Conservation (phyloP, 2,329 filamentous ascomycete genomes). For the Fusarium annulatum region DNA sequence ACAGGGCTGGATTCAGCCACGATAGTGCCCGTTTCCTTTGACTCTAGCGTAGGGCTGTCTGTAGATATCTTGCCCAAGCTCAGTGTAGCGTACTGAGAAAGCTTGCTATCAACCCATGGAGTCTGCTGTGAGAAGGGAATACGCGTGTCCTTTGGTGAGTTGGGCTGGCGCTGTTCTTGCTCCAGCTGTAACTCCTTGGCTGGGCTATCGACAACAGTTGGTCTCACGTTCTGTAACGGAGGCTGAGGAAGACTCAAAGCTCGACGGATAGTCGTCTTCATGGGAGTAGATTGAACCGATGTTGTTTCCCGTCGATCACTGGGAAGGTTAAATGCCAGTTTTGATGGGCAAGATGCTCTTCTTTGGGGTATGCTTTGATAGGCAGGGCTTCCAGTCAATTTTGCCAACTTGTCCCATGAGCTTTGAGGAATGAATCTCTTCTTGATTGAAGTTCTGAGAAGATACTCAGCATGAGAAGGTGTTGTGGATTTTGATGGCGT, state of each 20-base stretch:
- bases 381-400: conserved; percentile 7
- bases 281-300: neutral
- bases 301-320: neutral
- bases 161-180: neutral
- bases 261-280: neutral
- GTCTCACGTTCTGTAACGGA: neutral
- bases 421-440: conserved; percentile 40
- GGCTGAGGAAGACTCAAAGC: neutral
- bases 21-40: neutral
- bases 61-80: neutral
- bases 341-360: neutral
- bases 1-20: neutral
- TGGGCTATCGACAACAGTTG: neutral
- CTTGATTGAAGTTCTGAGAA: conserved; percentile 40
- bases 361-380: neutral
- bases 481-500: neutral
- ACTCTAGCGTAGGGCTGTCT: neutral
- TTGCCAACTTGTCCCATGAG: conserved; percentile 41
- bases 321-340: neutral
- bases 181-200: neutral
- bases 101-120: conserved; percentile 36
- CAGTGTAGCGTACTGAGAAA: conserved; percentile 36
- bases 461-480: conserved; percentile 17
- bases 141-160: neutral
- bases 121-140: conserved; percentile 42